Evolutionary conservation across 345 rosid genomes (phyloP).

Genomic region (Cardamine occulta): DNA sequence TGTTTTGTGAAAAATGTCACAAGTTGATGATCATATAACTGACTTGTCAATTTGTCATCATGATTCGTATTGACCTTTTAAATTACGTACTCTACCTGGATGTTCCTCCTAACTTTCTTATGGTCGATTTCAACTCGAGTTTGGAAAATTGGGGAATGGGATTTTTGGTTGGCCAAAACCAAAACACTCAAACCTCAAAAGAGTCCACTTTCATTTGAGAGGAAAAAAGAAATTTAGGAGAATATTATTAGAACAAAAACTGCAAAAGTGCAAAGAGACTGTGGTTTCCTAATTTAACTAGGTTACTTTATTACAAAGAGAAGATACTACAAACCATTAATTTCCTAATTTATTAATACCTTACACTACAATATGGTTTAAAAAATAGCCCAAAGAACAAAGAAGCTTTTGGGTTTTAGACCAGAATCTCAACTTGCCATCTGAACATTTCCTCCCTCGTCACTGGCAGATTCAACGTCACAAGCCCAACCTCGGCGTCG

Average conservation of each 20-base stretch:
- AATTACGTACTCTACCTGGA: slow-evolving; percentile 11
- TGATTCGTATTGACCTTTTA: slow-evolving; percentile 7
- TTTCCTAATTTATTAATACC: slow-evolving; percentile 14
- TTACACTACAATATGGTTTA: slow-evolving; percentile 3
- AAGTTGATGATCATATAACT: slow-evolving; percentile 22
- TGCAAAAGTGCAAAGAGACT: not conserved
- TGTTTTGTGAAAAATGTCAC: not conserved
- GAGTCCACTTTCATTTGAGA: too few species aligned
- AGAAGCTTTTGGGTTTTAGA: slow-evolving; percentile 39
- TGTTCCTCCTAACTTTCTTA: not conserved
- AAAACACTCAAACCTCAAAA: too few species aligned
- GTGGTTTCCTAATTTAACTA: not conserved
- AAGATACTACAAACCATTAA: slow-evolving; percentile 18
- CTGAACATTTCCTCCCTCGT: slow-evolving; percentile 77
- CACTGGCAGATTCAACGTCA: slow-evolving; percentile 61
- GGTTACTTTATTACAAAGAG: slow-evolving; percentile 14
- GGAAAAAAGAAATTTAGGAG: not conserved
- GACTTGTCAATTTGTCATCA: slow-evolving; percentile 16
- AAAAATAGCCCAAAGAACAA: not conserved
- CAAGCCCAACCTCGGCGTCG: slow-evolving; percentile 61
- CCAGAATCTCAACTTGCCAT: slow-evolving; percentile 76
- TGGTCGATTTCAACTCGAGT: too few species aligned
- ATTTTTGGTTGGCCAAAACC: too few species aligned
- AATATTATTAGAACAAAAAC: slow-evolving; percentile 13
- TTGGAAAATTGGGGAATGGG: too few species aligned